Conservation (phyloP, 2,329 filamentous ascomycete genomes). For the Fusarium liriodendri region DNA sequence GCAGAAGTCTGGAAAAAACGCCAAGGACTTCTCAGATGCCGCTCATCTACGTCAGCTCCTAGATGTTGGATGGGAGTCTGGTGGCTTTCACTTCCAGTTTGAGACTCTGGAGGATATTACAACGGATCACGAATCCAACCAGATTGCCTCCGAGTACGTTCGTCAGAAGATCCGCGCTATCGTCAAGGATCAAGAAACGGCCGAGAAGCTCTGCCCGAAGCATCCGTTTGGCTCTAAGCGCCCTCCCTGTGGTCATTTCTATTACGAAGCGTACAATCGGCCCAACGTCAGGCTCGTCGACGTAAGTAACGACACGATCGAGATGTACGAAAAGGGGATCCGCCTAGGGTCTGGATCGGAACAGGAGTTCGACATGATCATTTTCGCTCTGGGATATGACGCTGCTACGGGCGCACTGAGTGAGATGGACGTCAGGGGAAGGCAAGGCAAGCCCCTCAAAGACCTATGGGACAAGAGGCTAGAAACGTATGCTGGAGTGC, state of each 20-base stretch:
- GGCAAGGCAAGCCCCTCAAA: conserved; percentile 4
- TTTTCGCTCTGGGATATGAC: conserved; percentile 27
- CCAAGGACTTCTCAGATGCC: neutral
- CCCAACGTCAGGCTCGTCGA: conserved; percentile 23
- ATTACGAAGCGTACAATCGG: conserved; percentile 29
- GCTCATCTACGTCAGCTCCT: neutral
- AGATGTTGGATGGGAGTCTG: neutral
- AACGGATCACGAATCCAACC: conserved; percentile 16
- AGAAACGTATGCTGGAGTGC: conserved; percentile 18
- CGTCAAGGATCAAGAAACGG: conserved; percentile 16
- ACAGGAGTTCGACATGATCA: conserved; percentile 27
- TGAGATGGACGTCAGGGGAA: conserved; percentile 16
- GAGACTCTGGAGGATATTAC: conserved; percentile 24
- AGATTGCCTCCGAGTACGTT: conserved; percentile 14
- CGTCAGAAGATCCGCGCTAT: conserved; percentile 23
- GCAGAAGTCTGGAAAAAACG: neutral
- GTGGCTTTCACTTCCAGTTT: conserved; percentile 21
- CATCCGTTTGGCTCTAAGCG: conserved; percentile 16
- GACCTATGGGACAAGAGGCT: conserved; percentile 7
- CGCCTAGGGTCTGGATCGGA: neutral
- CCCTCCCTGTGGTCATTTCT: conserved; percentile 20
- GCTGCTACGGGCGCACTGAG: conserved; percentile 18
- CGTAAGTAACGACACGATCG: conserved; percentile 1
- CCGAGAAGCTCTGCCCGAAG: conserved; percentile 12
- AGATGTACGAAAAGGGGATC: conserved; percentile 12